A percentile compares a stretch with the other conserved stretches of the same genome.
These are phyloP conservation scores for Leccinum imitatum DNA, from an alignment of 768 basidiomycete species.

Conservation along the genomic window DNA sequence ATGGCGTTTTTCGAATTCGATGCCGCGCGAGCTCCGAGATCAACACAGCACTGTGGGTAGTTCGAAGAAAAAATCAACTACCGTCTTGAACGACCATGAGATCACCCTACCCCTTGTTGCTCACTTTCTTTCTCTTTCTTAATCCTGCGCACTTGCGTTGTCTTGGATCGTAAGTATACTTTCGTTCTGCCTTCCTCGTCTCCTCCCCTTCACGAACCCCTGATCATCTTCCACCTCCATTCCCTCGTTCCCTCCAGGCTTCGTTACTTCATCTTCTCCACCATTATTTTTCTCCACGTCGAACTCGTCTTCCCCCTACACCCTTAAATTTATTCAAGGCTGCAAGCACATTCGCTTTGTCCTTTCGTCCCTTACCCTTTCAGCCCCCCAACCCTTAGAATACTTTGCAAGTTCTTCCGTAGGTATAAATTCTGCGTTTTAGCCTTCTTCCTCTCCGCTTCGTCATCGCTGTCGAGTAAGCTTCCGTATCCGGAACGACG, in stretches of 20 bases:
- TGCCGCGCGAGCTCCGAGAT: neutral
- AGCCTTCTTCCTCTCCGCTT: conserved; percentile 54
- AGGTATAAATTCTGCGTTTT: conserved; percentile 64
- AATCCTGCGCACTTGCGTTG: conserved; percentile 35
- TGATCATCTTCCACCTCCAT: conserved; percentile 79
- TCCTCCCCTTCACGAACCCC: conserved; percentile 76
- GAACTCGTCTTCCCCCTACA: conserved; percentile 18
- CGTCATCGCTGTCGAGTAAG: conserved; percentile 74
- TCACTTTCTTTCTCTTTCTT: too few relatives aligned
- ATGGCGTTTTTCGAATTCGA: neutral
- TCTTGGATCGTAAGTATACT: conserved; percentile 68
- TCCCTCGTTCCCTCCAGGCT: conserved; percentile 41
- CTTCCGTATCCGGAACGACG: conserved; percentile 74
- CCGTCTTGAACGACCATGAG: conserved; percentile 20
- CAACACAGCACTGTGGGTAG: neutral
- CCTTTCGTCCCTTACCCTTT: conserved; percentile 60
- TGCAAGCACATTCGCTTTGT: conserved; percentile 71
- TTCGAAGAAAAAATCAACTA: conserved; percentile 5
- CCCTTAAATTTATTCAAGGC: conserved; percentile 68
- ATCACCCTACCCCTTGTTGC: neutral
- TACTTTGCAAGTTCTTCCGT: conserved; percentile 83
- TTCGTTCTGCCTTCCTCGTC: conserved; percentile 71
- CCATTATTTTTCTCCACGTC: conserved; percentile 11
- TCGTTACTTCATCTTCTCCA: conserved; percentile 11
- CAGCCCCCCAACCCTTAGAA: conserved; percentile 50